These are phyloP conservation scores for Aspergillus neotritici DNA, from an alignment of 2,329 filamentous ascomycete genomes.

Conservation along the genomic window DNA sequence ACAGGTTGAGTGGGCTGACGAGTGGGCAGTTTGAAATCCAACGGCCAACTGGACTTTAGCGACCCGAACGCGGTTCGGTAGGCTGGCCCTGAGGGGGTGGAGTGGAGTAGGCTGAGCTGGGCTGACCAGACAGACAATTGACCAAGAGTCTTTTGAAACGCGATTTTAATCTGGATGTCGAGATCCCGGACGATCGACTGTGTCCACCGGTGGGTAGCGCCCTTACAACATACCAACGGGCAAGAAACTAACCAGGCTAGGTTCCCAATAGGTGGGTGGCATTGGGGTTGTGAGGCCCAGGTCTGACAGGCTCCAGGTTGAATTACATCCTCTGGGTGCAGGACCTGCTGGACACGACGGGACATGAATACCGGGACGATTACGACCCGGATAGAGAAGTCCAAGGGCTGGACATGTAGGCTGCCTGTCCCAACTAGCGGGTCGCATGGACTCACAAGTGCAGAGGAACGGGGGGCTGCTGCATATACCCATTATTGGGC, in stretches of 20 bases:
- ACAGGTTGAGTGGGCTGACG: background rate
- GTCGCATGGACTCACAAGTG: slow-evolving; percentile 10
- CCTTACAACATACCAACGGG: background rate
- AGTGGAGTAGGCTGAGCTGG: background rate
- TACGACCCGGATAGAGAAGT: slow-evolving; percentile 54
- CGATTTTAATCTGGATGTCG: slow-evolving; percentile 67
- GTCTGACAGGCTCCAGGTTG: slow-evolving; percentile 52
- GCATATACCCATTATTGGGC: slow-evolving; percentile 83
- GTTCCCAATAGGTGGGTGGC: slow-evolving; percentile 42
- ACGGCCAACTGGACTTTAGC: slow-evolving; percentile 69
- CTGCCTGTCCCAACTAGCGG: slow-evolving; percentile 1
- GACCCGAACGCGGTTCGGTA: slow-evolving; percentile 71
- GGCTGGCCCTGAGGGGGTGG: slow-evolving; percentile 4
- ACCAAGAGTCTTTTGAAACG: slow-evolving; percentile 70
- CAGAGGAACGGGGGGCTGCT: slow-evolving; percentile 79
- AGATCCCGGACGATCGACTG: slow-evolving; percentile 69
- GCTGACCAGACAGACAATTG: slow-evolving; percentile 47
- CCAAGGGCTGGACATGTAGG: slow-evolving; percentile 67
- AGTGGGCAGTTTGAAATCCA: slow-evolving; percentile 43
- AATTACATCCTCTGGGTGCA: slow-evolving; percentile 92
- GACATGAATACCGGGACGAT: slow-evolving; percentile 40
- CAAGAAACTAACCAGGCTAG: slow-evolving; percentile 20
- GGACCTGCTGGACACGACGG: slow-evolving; percentile 66
- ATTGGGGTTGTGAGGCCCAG: background rate
- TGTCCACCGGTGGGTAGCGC: slow-evolving; percentile 67